Evolutionary conservation across 805 yeast genomes (phyloP).

Genomic region (Novakomyces olei): DNA sequence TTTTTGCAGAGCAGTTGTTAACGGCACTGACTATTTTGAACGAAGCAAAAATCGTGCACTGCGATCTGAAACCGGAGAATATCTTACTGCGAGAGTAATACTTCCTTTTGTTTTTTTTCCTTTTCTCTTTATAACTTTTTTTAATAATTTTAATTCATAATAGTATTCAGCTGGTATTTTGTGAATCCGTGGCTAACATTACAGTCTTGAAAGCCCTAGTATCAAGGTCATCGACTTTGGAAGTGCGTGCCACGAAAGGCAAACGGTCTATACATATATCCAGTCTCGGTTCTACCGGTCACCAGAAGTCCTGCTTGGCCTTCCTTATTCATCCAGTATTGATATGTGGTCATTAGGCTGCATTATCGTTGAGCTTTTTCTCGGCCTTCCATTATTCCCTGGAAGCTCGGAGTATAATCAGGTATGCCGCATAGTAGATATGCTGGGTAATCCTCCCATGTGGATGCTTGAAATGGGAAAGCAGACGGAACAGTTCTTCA

Average conservation of each 20-base stretch:
- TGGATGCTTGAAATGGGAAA: slow-evolving; percentile 97
- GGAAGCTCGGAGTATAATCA: slow-evolving; percentile 90
- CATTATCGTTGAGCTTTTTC: slow-evolving; percentile 67
- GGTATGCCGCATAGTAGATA: slow-evolving; percentile 54
- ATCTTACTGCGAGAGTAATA: slow-evolving; percentile 40
- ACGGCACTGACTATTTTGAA: slow-evolving; percentile 66
- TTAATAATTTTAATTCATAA: not conserved
- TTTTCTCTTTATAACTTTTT: no score
- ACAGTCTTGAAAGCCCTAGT: slow-evolving; percentile 48
- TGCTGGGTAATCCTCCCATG: slow-evolving; percentile 66
- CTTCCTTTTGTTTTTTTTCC: not conserved
- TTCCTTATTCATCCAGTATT: slow-evolving; percentile 71
- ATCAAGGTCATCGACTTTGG: slow-evolving; percentile 90
- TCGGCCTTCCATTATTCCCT: slow-evolving; percentile 85
- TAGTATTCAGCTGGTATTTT: not conserved
- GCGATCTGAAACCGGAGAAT: slow-evolving; percentile 94
- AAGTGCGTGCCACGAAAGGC: slow-evolving; percentile 27
- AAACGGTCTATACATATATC: slow-evolving; percentile 78
- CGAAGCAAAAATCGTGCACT: slow-evolving; percentile 68
- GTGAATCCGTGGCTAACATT: not conserved
- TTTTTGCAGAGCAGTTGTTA: slow-evolving; percentile 56
- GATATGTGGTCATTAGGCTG: slow-evolving; percentile 98
- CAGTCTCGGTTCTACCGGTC: slow-evolving; percentile 90
- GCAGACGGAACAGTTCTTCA: slow-evolving; percentile 48
- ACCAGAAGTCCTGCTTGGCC: slow-evolving; percentile 81